Evolutionary conservation across 345 rosid species (phyloP), one percentile per base, ranked within the genome.

Genomic region (Cardamine occulta): DNA sequence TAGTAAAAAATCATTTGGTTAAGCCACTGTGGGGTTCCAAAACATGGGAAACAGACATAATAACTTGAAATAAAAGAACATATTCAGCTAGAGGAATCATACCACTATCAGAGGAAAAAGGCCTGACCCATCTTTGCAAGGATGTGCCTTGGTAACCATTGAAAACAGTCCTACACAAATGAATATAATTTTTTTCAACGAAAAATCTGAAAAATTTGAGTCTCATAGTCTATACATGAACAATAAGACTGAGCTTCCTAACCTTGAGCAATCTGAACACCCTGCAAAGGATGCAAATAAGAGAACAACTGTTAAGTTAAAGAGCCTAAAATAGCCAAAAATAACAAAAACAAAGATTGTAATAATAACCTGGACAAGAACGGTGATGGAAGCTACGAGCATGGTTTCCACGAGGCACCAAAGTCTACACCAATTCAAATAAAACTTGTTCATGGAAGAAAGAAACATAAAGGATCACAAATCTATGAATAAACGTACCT

Each of bases 101-200:
- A 90, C 96, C 91, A 74, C 78, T 80, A 39, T 86, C 93, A 56
- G 96, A 86, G 66, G 96, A 90, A 80, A 84, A 90, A 47, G 84
- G 68, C 72, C 86, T 76, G 80, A 65, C 82, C 86, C 86, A 87
- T 55, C 68, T 74, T 71, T 76, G 82, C 74, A 84, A 72, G 76
- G 82, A 13, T 66, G 81, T 40, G 44, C 70, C 74, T 32, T 52
- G 81, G 72, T 70, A 74, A 62, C 76, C 60, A 72, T 58, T 81
- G 67, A 78, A 14, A 68, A 74, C 37, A 47, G 61, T 68, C 73
- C 81, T 73, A 61, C 65, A 61, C 40, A 56, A n/a, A 72, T 28
- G 39, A 60, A 66, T 60, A 59, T 12, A 66, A 34, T 1, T 6
- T 17, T 17, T 24, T 45, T 45, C 8, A 57, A 24, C 42, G 4